Evolutionary conservation across 2,329 filamentous ascomycete genomes (phyloP).

Genomic region (Lachnellula suecica): DNA sequence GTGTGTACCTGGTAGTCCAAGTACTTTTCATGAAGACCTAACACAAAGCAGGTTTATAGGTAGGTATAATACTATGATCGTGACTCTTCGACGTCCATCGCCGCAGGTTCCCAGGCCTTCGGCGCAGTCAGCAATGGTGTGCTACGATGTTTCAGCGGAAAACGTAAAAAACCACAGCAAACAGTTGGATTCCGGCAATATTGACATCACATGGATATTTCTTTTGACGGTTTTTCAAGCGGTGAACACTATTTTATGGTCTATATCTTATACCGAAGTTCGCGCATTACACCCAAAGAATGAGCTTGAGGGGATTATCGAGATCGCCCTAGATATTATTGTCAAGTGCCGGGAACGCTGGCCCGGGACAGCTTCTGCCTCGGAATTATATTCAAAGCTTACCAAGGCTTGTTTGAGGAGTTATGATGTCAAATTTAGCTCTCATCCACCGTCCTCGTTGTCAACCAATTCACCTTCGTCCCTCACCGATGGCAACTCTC

Average conservation of each 20-base stretch:
- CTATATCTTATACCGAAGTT: conserved; percentile 82
- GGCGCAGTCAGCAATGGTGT: conserved; percentile 72
- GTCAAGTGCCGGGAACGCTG: conserved; percentile 80
- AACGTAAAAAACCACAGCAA: conserved; percentile 80
- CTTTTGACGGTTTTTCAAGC: conserved; percentile 87
- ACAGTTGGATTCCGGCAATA: conserved; percentile 72
- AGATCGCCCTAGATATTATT: conserved; percentile 75
- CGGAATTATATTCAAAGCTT: conserved; percentile 83
- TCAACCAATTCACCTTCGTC: conserved; percentile 42
- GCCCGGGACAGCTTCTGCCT: conserved; percentile 85
- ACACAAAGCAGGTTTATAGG: conserved; percentile 54
- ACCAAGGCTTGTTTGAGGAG: conserved; percentile 84
- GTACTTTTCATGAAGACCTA: conserved; percentile 12
- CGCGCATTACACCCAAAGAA: conserved; percentile 70
- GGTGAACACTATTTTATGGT: conserved; percentile 89
- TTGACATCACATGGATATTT: conserved; percentile 94
- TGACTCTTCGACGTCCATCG: conserved; percentile 85
- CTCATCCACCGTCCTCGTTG: conserved; percentile 48
- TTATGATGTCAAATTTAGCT: conserved; percentile 63
- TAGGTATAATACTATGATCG: conserved; percentile 82
- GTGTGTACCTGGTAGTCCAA: conserved; percentile 43
- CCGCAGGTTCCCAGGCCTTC: conserved; percentile 90
- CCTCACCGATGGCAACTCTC: conserved; percentile 44
- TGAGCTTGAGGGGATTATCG: conserved; percentile 74
- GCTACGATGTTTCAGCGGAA: conserved; percentile 78